Base-by-base conservation (phyloP, 495 filamentous ascomycete genomes). In the Talaromyces nanjingensis region DNA sequence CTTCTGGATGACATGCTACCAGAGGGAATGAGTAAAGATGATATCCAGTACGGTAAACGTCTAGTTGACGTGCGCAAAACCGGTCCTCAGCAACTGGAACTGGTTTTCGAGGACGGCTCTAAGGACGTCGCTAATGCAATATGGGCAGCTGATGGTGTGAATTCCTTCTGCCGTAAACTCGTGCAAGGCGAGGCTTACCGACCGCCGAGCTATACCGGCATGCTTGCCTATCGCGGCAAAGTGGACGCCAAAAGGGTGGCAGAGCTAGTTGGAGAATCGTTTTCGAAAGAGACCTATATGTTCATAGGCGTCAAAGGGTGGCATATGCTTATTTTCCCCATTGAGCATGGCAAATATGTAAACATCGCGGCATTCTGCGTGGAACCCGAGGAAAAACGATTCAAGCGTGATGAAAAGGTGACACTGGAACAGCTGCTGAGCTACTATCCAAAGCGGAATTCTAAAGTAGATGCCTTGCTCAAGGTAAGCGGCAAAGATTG, bases 271-370 rank as follows among this genome's bases (percentile, higher is more conserved):
- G 60, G 60, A 16, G 45, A 62, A n/a, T 1, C 24, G n/a, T 62
- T 62, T 34, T 18, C 60, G 5, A 31, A 31, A 16, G 60, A 62
- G 5, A 53, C 60, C 16, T 52, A 53, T 16, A 53, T 45, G 31
- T 52, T 62, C 45, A 62, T 62, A 4, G 60, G 60, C 3, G 60
- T 62, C 45, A 53, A 54, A 27, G 60, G 60, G 14, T 62, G 60
- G 45, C 60, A 53, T 34, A 14, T 62, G 24, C 60, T 62, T 16
- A 62, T 62, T 6, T 62, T 62, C 16, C 60, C 60, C 7, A 53
- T 62, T 16, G 60, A 62, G 11, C 31, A 61, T 1, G 60, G 60
- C 25, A 54, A 31, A 34, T 54, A 29, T 49, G 45, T 49, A 3
- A 62, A 62, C 29, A 53, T 62, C 9, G 60, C 60, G 4, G 60